Evolutionary conservation across 352 stramenopile genomes (phyloP).

Genomic region (Phytophthora fragariae): DNA sequence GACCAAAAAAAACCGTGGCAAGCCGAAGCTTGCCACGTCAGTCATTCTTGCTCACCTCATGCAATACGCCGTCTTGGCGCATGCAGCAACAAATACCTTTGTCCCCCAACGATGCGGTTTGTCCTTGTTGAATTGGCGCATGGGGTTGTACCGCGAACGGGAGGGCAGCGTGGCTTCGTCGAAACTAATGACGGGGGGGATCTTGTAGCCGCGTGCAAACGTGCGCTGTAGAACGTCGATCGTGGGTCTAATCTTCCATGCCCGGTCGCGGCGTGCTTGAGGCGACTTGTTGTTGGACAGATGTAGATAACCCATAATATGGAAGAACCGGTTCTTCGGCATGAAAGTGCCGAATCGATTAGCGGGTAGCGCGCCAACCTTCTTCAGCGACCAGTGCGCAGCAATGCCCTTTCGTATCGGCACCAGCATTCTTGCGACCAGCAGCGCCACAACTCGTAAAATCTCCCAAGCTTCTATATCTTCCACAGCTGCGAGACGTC

Average conservation of each 20-base stretch:
- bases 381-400: conserved; percentile 5
- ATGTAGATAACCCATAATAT: conserved; percentile 25
- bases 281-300: conserved; percentile 20
- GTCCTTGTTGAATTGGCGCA: neutral
- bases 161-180: neutral
- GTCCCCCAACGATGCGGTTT: neutral
- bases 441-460: neutral
- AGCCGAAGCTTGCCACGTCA: neutral
- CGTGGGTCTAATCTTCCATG: conserved; percentile 18
- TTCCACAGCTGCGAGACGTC: neutral
- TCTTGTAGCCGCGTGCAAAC: conserved; percentile 1
- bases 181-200: conserved; percentile 1
- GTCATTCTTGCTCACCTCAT: neutral
- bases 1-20: neutral
- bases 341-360: conserved; percentile 10
- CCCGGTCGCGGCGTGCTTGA: neutral
- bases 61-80: neutral
- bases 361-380: neutral
- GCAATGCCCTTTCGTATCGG: conserved; percentile 4
- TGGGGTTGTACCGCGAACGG: conserved; percentile 3
- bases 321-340: conserved; percentile 3
- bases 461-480: conserved; percentile 8
- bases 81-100: neutral
- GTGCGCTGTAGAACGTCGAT: conserved; percentile 14
- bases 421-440: conserved; percentile 9